Base-by-base conservation (phyloP, 2,329 filamentous ascomycete species). In the Xylariaceae sp. region DNA sequence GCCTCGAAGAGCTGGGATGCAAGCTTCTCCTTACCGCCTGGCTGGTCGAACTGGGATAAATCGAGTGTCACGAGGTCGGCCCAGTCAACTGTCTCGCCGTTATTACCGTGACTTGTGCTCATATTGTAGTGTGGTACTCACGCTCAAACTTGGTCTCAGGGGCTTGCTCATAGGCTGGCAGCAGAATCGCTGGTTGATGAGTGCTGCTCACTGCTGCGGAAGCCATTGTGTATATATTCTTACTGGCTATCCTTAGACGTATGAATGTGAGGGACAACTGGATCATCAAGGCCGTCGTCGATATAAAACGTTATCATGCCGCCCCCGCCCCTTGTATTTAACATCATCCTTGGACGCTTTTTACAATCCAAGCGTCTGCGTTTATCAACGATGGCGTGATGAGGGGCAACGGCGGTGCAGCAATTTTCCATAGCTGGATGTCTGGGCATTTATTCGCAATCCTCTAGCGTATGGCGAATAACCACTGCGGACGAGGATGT, bases 31-130 rank as follows among this genome's bases (percentile, higher is more conserved):
- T 76, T 78, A 3, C 74, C 74, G 1, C 69, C 72, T 0, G 73
- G 71, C 23, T 68, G 59, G 18, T 73, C 68, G 49, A 74, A 79
- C 24, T 68, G 65, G 23, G 68, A 66, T 1, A 80, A 63, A 43
- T 79, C 75, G 9, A 81, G 65, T 1, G 73, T 78, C 4, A 73
- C 65, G 1, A 80, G 65, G 40, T 79, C 73, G 1, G 74, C 70
- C 71, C 74, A 80, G 18, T 64, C 61, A 30, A 68, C 53, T 58
- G 31, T 33, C 23, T 6, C 27, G 45, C 32, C 11, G 30, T 41
- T 16, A 21, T 18, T 37, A n/a, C n/a, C n/a, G n/a, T n/a, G n/a
- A n/a, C n/a, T n/a, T n/a, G n/a, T n/a, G n/a, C n/a, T n/a, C n/a
- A n/a, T n/a, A n/a, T n/a, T n/a, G n/a, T n/a, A n/a, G n/a, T n/a